Evolutionary conservation across 83 land plant genomes (phyloP), one percentile per base, ranked within the genome.

Genomic region (Picea mariana): DNA sequence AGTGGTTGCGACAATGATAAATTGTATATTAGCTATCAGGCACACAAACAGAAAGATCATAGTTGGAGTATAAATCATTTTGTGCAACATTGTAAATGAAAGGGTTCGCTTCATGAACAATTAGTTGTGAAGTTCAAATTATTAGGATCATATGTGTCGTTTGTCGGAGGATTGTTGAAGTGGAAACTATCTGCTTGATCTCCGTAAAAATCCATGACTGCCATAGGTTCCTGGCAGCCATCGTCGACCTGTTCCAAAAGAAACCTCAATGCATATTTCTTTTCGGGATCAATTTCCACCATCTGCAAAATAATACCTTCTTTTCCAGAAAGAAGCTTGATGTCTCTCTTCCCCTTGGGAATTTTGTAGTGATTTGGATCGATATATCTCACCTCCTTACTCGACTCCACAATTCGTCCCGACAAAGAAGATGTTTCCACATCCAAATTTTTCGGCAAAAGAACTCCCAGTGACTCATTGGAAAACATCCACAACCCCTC

Each of bases 261-360:
- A 80, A 92, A 92, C 12, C 85, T 85, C 81, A 92, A 71, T 21
- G 49, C 79, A 82, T 92, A 92, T 2, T 82, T 80, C 17, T 84
- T 88, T 6, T 84, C 82, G 0, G 93, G 87, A 4, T 80, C 40
- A 13, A 93, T 90, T 24, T 82, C 87, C 12, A 92, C 95, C 92
- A 90, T 92, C 67, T 92, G 95, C 4, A 91, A 88, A 62, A 92
- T 87, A 0, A 89, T 92, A 15, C 93, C 95, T 87, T 92, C 94
- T 67, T 92, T 90, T 0, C 95, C 95, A 3, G 93, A 90, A 34
- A 92, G 86, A 21, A 92, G 81, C 75, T 92, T 93, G 21, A 92
- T 55, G n/a, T 91, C 95, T 1, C 95, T 86, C 44, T 86, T 88
- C 0, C 93, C 95, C 47, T 84, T 68, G 0, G 95, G 95, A 26